These are phyloP conservation scores for Podila horticola DNA, from an alignment of 192 early-diverging fungal genomes.

Conservation along the genomic window DNA sequence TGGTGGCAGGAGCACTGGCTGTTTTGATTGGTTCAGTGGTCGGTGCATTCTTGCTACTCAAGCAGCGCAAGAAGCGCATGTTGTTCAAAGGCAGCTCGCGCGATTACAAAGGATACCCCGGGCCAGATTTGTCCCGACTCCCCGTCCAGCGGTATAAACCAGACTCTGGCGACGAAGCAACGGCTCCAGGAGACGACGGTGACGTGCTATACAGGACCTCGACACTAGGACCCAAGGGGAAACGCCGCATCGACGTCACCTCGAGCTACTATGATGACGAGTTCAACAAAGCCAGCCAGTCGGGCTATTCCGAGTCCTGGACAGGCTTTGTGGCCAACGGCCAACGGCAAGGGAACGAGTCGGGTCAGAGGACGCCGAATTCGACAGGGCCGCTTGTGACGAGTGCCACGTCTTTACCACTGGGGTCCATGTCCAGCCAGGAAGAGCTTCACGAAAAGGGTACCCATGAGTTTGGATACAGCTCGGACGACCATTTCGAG, in stretches of 20 bases:
- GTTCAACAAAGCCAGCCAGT: neutral
- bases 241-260: neutral
- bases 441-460: neutral
- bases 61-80: slow-evolving; percentile 38
- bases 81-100: slow-evolving; percentile 26
- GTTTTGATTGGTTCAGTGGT: slow-evolving; percentile 29
- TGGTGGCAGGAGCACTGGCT: slow-evolving; percentile 7
- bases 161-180: neutral
- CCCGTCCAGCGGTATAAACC: neutral
- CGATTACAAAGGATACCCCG: slow-evolving; percentile 33
- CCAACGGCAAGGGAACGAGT: neutral
- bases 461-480: neutral
- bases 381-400: neutral
- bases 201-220: neutral
- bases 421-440: neutral
- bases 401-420: neutral
- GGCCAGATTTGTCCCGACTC: slow-evolving; percentile 13
- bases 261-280: neutral
- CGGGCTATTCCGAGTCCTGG: neutral
- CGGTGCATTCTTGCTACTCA: slow-evolving; percentile 37
- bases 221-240: neutral
- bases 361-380: neutral
- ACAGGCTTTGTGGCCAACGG: neutral
- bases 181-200: neutral
- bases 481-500: neutral